Percentiles rank a stretch among this genome's conserved stretches.
phyloP scores from a whole-genome alignment of 257 asterid genomes.

The Nicotiana otophora region DNA sequence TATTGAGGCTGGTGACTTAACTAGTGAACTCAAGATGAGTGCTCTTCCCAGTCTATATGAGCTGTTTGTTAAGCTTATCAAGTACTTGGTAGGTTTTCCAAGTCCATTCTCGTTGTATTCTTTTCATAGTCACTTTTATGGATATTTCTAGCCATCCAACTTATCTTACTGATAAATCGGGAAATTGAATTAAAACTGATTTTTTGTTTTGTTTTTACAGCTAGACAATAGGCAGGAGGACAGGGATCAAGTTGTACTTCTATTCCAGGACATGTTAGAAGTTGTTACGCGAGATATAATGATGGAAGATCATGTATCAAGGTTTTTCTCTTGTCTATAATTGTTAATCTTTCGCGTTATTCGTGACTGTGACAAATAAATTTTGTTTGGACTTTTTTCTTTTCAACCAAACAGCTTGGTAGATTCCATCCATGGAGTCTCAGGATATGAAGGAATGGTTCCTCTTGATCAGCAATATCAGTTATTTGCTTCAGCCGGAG shows the following conservation, averaged over 20 bases:
- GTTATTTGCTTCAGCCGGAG: slow-evolving; percentile 97
- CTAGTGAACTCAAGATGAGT: slow-evolving; percentile 60
- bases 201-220: slow-evolving; percentile 38
- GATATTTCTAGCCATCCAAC: not conserved
- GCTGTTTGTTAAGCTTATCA: slow-evolving; percentile 81
- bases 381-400: slow-evolving; percentile 11
- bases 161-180: not conserved
- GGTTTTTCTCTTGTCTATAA: slow-evolving; percentile 34
- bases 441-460: slow-evolving; percentile 77
- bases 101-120: not conserved
- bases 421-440: slow-evolving; percentile 80
- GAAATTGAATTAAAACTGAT: slow-evolving; percentile 14
- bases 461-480: slow-evolving; percentile 93
- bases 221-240: slow-evolving; percentile 84
- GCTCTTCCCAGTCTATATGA: slow-evolving; percentile 90
- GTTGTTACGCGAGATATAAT: slow-evolving; percentile 93
- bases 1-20: slow-evolving; percentile 50
- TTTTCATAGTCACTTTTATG: not conserved
- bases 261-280: slow-evolving; percentile 99
- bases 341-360: not conserved
- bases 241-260: slow-evolving; percentile 95
- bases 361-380: not conserved
- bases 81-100: slow-evolving; percentile 66
- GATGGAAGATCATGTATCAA: slow-evolving; percentile 87
- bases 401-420: slow-evolving; percentile 50